These are phyloP conservation scores for Aspergillus sp. DNA, from an alignment of 2,329 filamentous ascomycete species.

Conservation along the genomic window DNA sequence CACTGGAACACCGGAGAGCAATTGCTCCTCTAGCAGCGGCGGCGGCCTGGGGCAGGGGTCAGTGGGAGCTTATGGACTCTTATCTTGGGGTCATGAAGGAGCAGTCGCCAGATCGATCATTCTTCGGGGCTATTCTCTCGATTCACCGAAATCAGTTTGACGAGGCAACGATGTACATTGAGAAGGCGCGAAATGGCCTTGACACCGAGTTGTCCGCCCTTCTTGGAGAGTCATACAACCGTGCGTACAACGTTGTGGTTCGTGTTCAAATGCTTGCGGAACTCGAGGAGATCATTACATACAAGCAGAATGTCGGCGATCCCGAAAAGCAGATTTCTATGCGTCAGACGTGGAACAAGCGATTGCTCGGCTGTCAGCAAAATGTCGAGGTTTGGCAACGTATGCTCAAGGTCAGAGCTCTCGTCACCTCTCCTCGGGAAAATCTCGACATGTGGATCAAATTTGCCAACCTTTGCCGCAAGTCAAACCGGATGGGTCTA, in stretches of 20 bases:
- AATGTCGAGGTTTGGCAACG: constrained; percentile 98
- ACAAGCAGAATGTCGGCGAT: constrained; percentile 83
- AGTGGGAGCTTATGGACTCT: constrained; percentile 98
- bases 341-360: constrained; percentile 92
- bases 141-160: constrained; percentile 95
- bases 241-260: constrained; percentile 96
- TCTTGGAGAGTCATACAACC: constrained; percentile 97
- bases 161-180: constrained; percentile 83
- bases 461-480: constrained; percentile 96
- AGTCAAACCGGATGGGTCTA: constrained; percentile 89
- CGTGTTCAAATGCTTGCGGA: constrained; percentile 99
- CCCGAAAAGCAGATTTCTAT: constrained; percentile 85
- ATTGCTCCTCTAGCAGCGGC: constrained; percentile 94
- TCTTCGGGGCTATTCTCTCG: constrained; percentile 94
- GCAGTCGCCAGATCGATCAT: constrained; percentile 88
- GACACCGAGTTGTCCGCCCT: constrained; percentile 95
- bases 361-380: constrained; percentile 89
- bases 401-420: constrained; percentile 89
- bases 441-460: constrained; percentile 99
- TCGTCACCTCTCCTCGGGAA: constrained; percentile 88
- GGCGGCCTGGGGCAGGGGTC: constrained; percentile 91
- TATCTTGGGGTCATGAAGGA: constrained; percentile 95
- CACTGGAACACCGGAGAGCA: constrained; percentile 79
- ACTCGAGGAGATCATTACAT: constrained; percentile 94
- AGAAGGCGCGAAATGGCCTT: constrained; percentile 86